These are phyloP conservation scores for Gelatoporia subvermispora DNA, from an alignment of 768 basidiomycete genomes.

Conservation along the genomic window DNA sequence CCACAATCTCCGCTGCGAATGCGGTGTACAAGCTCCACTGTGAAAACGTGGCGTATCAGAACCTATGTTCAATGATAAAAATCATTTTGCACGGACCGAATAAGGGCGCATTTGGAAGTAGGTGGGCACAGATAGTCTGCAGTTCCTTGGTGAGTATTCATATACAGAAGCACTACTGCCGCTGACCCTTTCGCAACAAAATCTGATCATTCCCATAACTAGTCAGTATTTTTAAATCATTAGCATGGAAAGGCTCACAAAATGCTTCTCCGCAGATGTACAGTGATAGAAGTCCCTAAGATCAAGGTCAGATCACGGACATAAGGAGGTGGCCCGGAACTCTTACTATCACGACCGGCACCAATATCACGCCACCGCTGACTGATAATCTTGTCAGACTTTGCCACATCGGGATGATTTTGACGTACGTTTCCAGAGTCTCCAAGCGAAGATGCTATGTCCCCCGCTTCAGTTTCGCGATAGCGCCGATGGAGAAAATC, in stretches of 20 bases:
- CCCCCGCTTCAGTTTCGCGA: neutral
- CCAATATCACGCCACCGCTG: constrained; percentile 1
- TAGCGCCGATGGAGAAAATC: neutral
- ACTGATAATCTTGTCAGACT: neutral
- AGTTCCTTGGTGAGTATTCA: too few species aligned
- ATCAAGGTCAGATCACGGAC: neutral
- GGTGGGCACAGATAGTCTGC: too few species aligned
- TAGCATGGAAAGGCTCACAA: constrained; percentile 1
- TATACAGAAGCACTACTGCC: too few species aligned
- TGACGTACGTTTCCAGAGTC: constrained; percentile 9
- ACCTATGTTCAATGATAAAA: too few species aligned
- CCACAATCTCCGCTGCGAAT: constrained; percentile 9
- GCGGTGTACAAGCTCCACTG: constrained; percentile 17
- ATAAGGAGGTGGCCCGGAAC: too few species aligned
- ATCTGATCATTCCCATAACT: too few species aligned
- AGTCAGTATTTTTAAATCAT: too few species aligned
- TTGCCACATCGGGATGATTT: neutral
- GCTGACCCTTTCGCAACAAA: constrained; percentile 7
- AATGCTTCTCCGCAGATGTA: constrained; percentile 2
- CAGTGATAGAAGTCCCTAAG: constrained; percentile 1
- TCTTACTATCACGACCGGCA: constrained; percentile 11
- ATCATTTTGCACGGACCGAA: constrained; percentile 1
- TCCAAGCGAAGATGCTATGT: constrained; percentile 10
- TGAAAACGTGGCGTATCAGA: neutral
- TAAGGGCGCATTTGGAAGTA: constrained; percentile 5